These are phyloP conservation scores for Hypoxylon sp. DNA, from an alignment of 2,329 filamentous ascomycete species.

Conservation along the genomic window DNA sequence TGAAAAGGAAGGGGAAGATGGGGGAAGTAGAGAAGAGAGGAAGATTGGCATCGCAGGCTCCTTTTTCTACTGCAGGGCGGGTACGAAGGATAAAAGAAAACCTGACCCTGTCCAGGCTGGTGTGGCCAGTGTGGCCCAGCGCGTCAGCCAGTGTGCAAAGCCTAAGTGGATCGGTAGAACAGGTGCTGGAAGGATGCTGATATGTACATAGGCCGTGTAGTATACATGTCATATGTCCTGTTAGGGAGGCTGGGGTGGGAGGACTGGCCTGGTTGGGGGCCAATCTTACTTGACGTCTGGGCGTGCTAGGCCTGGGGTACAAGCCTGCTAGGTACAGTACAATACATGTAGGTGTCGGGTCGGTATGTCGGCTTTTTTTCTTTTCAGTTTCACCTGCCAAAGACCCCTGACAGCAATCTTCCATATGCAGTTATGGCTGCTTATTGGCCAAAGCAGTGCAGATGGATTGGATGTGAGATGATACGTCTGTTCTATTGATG, in stretches of 20 bases:
- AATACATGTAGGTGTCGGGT: no score
- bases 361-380: constrained; percentile 34
- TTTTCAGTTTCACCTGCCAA: constrained; percentile 27
- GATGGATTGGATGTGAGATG: neutral
- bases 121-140: neutral
- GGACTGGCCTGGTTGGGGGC: constrained; percentile 21
- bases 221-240: no score
- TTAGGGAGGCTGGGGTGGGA: no score
- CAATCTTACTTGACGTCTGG: neutral
- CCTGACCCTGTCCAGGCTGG: neutral
- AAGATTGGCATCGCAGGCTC: constrained; percentile 30
- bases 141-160: neutral
- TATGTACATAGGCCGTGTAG: no score
- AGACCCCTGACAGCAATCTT: neutral
- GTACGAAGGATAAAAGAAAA: constrained; percentile 15
- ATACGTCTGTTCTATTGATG: neutral
- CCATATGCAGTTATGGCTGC: neutral
- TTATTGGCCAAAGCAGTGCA: neutral
- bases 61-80: constrained; percentile 10
- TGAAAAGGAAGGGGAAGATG: neutral
- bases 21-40: constrained; percentile 10
- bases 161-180: constrained; percentile 28
- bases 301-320: no score
- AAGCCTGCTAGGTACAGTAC: no score
- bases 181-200: neutral